A percentile compares a stretch with the other conserved stretches of the same genome.
These are phyloP conservation scores for Arabidopsis arenosa DNA, from an alignment of 345 rosid genomes.

Conservation along the genomic window DNA sequence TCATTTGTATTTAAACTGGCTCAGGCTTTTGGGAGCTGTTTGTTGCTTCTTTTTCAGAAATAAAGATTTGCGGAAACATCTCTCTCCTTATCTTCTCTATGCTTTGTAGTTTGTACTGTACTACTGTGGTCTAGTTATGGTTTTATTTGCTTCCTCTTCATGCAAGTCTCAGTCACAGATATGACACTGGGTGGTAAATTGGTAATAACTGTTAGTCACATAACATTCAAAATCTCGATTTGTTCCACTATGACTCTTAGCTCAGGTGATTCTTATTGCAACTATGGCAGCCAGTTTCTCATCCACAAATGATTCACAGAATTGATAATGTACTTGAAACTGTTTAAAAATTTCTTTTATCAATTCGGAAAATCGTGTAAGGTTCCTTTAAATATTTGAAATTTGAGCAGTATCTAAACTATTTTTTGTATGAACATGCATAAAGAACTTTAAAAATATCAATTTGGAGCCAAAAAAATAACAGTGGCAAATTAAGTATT, in stretches of 20 bases:
- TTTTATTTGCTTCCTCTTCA: not conserved
- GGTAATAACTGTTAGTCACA: not conserved
- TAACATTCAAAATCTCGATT: not conserved
- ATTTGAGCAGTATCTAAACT: not conserved
- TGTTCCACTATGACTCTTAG: not conserved
- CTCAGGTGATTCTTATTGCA: not conserved
- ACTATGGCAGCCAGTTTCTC: no score
- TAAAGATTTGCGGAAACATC: slow-evolving; percentile 28
- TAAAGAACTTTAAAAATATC: no score
- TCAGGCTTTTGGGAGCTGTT: slow-evolving; percentile 20
- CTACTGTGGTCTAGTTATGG: not conserved
- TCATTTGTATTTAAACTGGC: slow-evolving; percentile 30
- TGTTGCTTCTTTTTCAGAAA: slow-evolving; percentile 22
- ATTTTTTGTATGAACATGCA: no score
- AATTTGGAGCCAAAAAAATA: no score
- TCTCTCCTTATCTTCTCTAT: not conserved
- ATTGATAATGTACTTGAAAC: not conserved
- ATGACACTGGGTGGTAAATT: not conserved
- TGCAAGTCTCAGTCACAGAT: not conserved
- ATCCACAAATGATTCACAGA: no score
- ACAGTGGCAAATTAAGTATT: no score
- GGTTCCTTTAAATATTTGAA: not conserved
- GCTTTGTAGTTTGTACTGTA: not conserved
- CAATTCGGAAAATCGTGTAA: not conserved
- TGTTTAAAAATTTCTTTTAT: not conserved